These are phyloP conservation scores for Ceratonia siliqua DNA, from an alignment of 306 rosid genomes.

Conservation along the genomic window DNA sequence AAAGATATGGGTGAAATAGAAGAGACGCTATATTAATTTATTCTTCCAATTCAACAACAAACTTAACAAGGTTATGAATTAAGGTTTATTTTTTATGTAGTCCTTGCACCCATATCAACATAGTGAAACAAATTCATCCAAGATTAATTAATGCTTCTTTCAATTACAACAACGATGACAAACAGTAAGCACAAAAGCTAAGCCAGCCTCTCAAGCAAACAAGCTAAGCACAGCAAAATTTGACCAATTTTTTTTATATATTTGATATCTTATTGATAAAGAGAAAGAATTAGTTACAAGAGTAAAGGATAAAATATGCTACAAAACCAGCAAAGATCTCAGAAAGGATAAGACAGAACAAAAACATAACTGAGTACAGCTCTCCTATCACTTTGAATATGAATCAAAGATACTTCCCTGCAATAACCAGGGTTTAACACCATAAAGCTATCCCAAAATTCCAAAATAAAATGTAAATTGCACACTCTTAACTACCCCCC, in stretches of 20 bases:
- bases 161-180: slow-evolving; percentile 8
- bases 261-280: neutral
- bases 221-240: slow-evolving; percentile 12
- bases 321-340: neutral
- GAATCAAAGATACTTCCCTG: neutral
- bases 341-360: neutral
- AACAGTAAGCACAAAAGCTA: slow-evolving; percentile 1
- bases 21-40: neutral
- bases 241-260: neutral
- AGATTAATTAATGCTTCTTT: neutral
- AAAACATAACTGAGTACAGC: neutral
- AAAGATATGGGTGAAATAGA: neutral
- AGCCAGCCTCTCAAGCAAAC: neutral
- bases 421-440: neutral
- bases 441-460: neutral
- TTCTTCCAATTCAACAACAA: slow-evolving; percentile 18
- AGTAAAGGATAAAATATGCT: neutral
- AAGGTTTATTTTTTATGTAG: neutral
- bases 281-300: neutral
- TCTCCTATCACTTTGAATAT: slow-evolving; percentile 8
- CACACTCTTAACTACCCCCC: neutral
- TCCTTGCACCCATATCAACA: neutral
- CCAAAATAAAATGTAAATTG: slow-evolving; percentile 10
- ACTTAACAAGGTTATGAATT: slow-evolving; percentile 8
- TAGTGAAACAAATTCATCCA: neutral